A percentile compares a stretch with the other conserved stretches of the same genome.
These are phyloP conservation scores for Candida sp. DNA, from an alignment of 1,139 yeast species.

Conservation along the genomic window DNA sequence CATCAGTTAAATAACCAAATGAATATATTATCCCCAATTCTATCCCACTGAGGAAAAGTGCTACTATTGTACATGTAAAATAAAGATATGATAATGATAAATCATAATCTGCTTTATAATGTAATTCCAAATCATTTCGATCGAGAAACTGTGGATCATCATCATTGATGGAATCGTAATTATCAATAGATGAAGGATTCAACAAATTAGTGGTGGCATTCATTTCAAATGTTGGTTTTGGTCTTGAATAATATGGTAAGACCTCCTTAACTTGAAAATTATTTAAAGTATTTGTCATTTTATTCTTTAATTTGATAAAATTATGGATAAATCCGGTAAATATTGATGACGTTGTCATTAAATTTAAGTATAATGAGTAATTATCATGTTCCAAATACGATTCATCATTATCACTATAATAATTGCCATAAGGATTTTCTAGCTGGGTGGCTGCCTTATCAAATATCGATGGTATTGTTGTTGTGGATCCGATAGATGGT, in stretches of 20 bases:
- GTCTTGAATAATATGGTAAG: neutral
- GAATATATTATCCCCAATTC: slow-evolving; percentile 43
- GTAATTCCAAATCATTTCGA: slow-evolving; percentile 17
- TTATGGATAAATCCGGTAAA: slow-evolving; percentile 7
- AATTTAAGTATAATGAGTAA: slow-evolving; percentile 6
- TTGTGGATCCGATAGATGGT: slow-evolving; percentile 10
- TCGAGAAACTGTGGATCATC: slow-evolving; percentile 20
- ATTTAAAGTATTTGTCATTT: slow-evolving; percentile 3
- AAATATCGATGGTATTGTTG: slow-evolving; percentile 8
- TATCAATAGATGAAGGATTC: neutral
- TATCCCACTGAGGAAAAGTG: slow-evolving; percentile 40
- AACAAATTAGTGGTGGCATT: neutral
- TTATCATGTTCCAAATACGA: slow-evolving; percentile 3
- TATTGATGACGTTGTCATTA: slow-evolving; percentile 2
- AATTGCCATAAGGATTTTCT: slow-evolving; percentile 11
- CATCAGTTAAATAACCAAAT: slow-evolving; percentile 20
- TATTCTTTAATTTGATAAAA: slow-evolving; percentile 9
- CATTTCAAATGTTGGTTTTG: neutral
- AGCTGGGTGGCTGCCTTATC: slow-evolving; percentile 11
- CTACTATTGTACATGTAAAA: slow-evolving; percentile 31
- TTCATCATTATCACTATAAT: slow-evolving; percentile 6
- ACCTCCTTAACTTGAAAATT: neutral
- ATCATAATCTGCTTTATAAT: slow-evolving; percentile 34
- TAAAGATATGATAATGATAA: slow-evolving; percentile 34
- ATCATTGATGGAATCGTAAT: slow-evolving; percentile 34